Conservation (phyloP, 1,139 yeast genomes). For the Wickerhamiella pararugosa region DNA sequence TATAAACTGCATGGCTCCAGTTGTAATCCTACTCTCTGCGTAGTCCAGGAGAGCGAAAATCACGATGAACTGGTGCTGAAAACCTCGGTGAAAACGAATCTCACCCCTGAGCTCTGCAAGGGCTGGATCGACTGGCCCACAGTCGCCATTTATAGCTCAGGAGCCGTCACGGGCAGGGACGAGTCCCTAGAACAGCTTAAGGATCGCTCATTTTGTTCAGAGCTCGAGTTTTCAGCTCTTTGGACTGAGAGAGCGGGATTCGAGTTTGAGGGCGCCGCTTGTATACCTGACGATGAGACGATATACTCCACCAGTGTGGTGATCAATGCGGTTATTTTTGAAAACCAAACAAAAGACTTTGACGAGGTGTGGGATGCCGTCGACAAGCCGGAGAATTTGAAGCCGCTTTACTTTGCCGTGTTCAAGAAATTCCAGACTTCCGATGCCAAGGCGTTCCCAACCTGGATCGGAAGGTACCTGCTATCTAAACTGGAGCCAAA, state of each 20-base stretch:
- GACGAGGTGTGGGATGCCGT: background rate
- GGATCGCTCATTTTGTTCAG: conserved; percentile 41
- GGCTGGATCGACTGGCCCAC: conserved; percentile 27
- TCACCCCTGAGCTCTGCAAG: conserved; percentile 6
- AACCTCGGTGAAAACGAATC: conserved; percentile 21
- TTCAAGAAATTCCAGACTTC: conserved; percentile 16
- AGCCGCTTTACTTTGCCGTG: conserved; percentile 9
- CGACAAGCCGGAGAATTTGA: conserved; percentile 23
- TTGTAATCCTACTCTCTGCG: conserved; percentile 67
- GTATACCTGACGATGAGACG: conserved; percentile 26
- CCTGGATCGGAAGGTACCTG: conserved; percentile 12
- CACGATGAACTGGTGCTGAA: conserved; percentile 22
- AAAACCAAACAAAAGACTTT: conserved; percentile 18
- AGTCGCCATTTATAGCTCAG: conserved; percentile 33
- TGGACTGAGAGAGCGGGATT: conserved; percentile 51
- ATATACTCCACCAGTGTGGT: conserved; percentile 29
- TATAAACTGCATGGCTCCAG: conserved; percentile 44
- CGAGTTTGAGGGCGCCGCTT: conserved; percentile 30
- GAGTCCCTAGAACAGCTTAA: conserved; percentile 29
- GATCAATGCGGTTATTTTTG: conserved; percentile 37
- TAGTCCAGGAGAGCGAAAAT: conserved; percentile 28
- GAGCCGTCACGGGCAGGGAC: conserved; percentile 2
- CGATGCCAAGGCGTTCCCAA: conserved; percentile 5
- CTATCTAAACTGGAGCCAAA: conserved; percentile 7
- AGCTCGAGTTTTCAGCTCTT: conserved; percentile 33